phyloP scores from a whole-genome alignment of 257 asterid genomes.

The Solanum appendiculatum region DNA sequence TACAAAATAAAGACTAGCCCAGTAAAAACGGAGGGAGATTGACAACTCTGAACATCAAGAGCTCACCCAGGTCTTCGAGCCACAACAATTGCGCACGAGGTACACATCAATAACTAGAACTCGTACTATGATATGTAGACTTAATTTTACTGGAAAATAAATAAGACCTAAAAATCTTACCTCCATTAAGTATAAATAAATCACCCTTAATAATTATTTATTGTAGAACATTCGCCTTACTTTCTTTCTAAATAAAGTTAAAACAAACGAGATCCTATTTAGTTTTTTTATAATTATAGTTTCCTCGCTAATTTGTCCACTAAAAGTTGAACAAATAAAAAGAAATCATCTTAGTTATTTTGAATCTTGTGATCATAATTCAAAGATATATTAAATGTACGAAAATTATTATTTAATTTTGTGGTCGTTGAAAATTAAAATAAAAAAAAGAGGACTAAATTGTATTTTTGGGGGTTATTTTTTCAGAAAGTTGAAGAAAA shows the following conservation, averaged over 20 bases:
- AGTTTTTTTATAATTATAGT: not conserved
- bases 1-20: not conserved
- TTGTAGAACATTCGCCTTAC: not conserved
- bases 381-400: too few relatives aligned
- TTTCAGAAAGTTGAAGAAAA: not conserved
- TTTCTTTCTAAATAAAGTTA: not conserved
- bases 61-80: not conserved
- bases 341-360: not conserved
- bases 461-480: not conserved
- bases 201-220: not conserved
- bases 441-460: not conserved
- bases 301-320: not conserved
- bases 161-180: not conserved
- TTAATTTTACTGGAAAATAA: not conserved
- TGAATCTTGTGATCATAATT: too few relatives aligned
- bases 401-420: too few relatives aligned
- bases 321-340: not conserved
- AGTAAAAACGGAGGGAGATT: not conserved
- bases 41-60: not conserved
- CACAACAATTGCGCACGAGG: not conserved
- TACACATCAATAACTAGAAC: not conserved
- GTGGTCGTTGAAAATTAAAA: not conserved
- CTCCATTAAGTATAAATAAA: not conserved
- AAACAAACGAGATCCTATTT: not conserved
- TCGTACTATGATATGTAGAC: too few relatives aligned